phyloP scores from a whole-genome alignment of 257 asterid genomes.

The Nicotiana sylvestris region DNA sequence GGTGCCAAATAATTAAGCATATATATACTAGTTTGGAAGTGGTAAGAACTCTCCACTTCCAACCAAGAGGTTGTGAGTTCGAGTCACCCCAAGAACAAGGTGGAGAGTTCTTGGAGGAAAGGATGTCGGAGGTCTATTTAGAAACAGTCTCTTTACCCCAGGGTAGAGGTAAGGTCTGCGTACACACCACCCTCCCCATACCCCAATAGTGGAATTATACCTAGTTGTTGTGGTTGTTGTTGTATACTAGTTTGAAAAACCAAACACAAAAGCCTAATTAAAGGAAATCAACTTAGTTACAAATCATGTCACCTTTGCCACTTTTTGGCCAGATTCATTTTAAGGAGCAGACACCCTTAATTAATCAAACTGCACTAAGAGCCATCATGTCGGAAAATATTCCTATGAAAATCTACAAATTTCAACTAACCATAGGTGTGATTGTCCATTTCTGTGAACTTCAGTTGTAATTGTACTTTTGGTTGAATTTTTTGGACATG shows the following conservation, averaged over 20 bases:
- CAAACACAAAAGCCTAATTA: background rate
- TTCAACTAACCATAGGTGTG: conserved; percentile 14
- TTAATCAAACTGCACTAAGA: background rate
- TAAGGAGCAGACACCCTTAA: background rate
- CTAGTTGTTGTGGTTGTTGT: too few species aligned
- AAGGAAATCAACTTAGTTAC: background rate
- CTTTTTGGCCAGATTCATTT: conserved; percentile 11
- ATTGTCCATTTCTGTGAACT: conserved; percentile 7
- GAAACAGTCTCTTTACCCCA: too few species aligned
- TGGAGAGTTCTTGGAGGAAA: too few species aligned
- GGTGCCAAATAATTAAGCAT: too few species aligned
- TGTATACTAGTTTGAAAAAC: background rate
- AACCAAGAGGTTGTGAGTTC: too few species aligned
- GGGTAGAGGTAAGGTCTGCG: too few species aligned
- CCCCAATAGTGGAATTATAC: too few species aligned
- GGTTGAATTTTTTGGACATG: background rate
- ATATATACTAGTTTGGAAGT: too few species aligned
- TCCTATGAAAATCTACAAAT: background rate
- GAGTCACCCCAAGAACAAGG: too few species aligned
- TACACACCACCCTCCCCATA: too few species aligned
- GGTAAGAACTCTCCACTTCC: too few species aligned
- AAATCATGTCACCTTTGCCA: background rate
- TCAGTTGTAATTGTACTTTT: background rate
- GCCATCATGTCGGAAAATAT: conserved; percentile 13
- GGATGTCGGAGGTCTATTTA: too few species aligned